Conservation (phyloP, 306 rosid genomes). For the Prunus persica region Prunus_persica_NCBIv2 NC_034016.1:12916501-12917000, state of each 20-base stretch:
- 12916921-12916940: slow-evolving; percentile 23
- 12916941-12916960: not conserved
- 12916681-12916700: slow-evolving; percentile 16
- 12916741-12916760: not conserved
- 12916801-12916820: not conserved
- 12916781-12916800: slow-evolving; percentile 15
- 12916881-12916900: slow-evolving; percentile 9
- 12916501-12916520: not conserved
- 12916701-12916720: slow-evolving; percentile 37
- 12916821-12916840: not conserved
- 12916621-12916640: not conserved
- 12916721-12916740: not conserved
- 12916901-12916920: slow-evolving; percentile 17
- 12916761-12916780: not conserved
- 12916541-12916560: not conserved
- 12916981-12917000: slow-evolving; percentile 40
- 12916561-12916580: not conserved
- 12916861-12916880: slow-evolving; percentile 8
- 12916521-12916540: not conserved
- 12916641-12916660: slow-evolving; percentile 23
- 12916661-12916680: slow-evolving; percentile 37
- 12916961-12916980: slow-evolving; percentile 32
- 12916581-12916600: slow-evolving; percentile 1
- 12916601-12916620: slow-evolving; percentile 28
- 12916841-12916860: slow-evolving; percentile 19